Evolutionary conservation across 2,329 filamentous ascomycete genomes (phyloP).

Genomic region (Colletotrichum cereale): DNA sequence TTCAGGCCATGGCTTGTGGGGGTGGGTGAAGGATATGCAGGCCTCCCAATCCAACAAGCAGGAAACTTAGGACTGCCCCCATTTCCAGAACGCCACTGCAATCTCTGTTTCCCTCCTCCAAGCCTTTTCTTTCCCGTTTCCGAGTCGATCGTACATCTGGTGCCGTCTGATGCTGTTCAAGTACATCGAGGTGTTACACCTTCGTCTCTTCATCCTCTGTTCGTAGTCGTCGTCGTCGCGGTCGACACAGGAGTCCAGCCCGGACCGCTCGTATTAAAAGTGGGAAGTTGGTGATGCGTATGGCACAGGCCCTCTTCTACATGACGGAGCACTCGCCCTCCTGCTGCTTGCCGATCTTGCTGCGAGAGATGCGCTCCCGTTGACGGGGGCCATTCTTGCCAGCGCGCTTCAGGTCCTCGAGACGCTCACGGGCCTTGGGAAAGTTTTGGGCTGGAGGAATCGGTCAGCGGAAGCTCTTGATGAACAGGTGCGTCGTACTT

Average conservation of each 20-base stretch:
- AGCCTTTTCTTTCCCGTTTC: slow-evolving; percentile 2
- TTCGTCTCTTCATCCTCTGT: slow-evolving; percentile 11
- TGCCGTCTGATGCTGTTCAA: slow-evolving; percentile 16
- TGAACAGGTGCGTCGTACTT: slow-evolving; percentile 59
- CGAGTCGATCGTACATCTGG: slow-evolving; percentile 18
- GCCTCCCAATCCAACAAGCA: slow-evolving; percentile 10
- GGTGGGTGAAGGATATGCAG: neutral
- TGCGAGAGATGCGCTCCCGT: slow-evolving; percentile 83
- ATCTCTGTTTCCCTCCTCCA: neutral
- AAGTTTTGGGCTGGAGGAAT: slow-evolving; percentile 83
- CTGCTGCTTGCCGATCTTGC: slow-evolving; percentile 84
- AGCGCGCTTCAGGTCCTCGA: slow-evolving; percentile 90
- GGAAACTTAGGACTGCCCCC: neutral
- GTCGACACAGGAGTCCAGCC: slow-evolving; percentile 29
- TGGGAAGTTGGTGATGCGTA: neutral
- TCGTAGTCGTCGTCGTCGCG: slow-evolving; percentile 26
- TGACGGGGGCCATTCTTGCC: slow-evolving; percentile 75
- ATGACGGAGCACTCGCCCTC: slow-evolving; percentile 91
- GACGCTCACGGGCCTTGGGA: slow-evolving; percentile 89
- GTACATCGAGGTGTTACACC: slow-evolving; percentile 21
- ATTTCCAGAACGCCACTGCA: slow-evolving; percentile 17
- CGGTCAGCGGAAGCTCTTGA: slow-evolving; percentile 46
- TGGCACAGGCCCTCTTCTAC: slow-evolving; percentile 60
- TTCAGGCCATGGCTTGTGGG: neutral
- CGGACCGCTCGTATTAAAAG: slow-evolving; percentile 27